Base-by-base conservation (phyloP, 2,329 filamentous ascomycete species). In the Cryphonectria parasitica region DNA sequence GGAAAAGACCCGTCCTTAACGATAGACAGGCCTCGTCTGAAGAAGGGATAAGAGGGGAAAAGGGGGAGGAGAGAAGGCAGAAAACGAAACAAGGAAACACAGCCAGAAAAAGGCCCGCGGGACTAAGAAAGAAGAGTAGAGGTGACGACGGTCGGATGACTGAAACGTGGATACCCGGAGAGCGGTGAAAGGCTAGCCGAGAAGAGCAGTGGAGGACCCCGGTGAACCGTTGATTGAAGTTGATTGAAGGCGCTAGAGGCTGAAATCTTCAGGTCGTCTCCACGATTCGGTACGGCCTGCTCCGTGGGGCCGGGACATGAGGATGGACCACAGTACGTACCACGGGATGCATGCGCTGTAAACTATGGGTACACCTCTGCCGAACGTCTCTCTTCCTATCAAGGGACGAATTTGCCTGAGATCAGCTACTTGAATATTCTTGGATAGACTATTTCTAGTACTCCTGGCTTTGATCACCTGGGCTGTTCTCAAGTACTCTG, bases 141-240 rank as follows among this genome's bases (percentile, higher is more conserved):
- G 54, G 15, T 58, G 54, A 58, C 54, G 54, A 19, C 54, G 52
- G 52, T 56, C 3, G 54, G 28, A 19, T 31, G 54, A 19, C 25
- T 58, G 54, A 58, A 58, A 58, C 54, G 54, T 58, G 54, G 54
- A 58, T 34, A 58, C 54, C 25, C 54, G 54, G 54, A 31, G 28
- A 19, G 54, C 54, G 54, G 54, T 58, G 54, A 58, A 58, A 58
- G 15, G 54, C 54, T 58, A 58, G 54, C 25, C 25, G 54, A 58
- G 17, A 34, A 31, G 54, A 49, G 45, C 22, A 49, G 54, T 15
- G 52, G 54, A 39, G 36, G 28, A 13, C 15, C 25, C 54, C 54
- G 54, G 54, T 49, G 45, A 31, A 31, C 54, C 54, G 54, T 25
- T 56, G 49, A 54, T 54, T 11, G 8, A 49, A 22, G 54, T 25